phyloP scores from a whole-genome alignment of 1,139 yeast species.

The Candida sanyaensis region DNA sequence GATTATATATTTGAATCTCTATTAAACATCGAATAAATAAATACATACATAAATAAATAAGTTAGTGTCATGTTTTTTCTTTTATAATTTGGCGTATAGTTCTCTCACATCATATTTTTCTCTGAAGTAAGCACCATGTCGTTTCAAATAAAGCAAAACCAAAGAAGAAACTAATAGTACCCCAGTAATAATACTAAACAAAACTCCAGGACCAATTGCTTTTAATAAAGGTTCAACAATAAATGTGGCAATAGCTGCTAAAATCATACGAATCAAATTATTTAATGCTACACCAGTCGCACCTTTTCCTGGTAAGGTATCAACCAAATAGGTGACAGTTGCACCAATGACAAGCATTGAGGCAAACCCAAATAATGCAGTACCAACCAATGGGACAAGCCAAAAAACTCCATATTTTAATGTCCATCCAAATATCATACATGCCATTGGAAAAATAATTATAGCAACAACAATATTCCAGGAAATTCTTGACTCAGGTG shows the following conservation, averaged over 20 bases:
- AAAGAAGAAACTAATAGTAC: slow-evolving; percentile 47
- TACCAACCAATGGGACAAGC: slow-evolving; percentile 77
- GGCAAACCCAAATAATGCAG: slow-evolving; percentile 79
- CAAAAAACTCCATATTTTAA: slow-evolving; percentile 65
- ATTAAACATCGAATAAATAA: slow-evolving; percentile 7
- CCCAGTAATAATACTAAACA: slow-evolving; percentile 67
- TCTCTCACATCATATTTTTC: slow-evolving; percentile 62
- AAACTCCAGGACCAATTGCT: slow-evolving; percentile 70
- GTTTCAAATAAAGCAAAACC: slow-evolving; percentile 52
- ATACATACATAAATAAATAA: slow-evolving; percentile 3
- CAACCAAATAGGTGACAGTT: slow-evolving; percentile 79
- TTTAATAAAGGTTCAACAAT: slow-evolving; percentile 65
- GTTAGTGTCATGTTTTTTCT: background rate
- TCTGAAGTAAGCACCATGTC: slow-evolving; percentile 63
- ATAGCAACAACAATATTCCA: slow-evolving; percentile 73
- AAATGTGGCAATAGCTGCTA: slow-evolving; percentile 79
- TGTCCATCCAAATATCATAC: slow-evolving; percentile 83
- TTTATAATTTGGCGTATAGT: slow-evolving; percentile 49
- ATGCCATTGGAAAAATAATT: slow-evolving; percentile 59
- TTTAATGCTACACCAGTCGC: slow-evolving; percentile 88
- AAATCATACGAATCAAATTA: slow-evolving; percentile 68
- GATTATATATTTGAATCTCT: slow-evolving; percentile 56
- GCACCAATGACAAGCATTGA: slow-evolving; percentile 85
- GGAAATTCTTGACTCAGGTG: slow-evolving; percentile 79
- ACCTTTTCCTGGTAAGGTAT: slow-evolving; percentile 84